Percentiles rank a stretch among this genome's conserved stretches.
Evolutionary conservation across 2,329 filamentous ascomycete species (phyloP).

Genomic region (Penicillium palitans): DNA sequence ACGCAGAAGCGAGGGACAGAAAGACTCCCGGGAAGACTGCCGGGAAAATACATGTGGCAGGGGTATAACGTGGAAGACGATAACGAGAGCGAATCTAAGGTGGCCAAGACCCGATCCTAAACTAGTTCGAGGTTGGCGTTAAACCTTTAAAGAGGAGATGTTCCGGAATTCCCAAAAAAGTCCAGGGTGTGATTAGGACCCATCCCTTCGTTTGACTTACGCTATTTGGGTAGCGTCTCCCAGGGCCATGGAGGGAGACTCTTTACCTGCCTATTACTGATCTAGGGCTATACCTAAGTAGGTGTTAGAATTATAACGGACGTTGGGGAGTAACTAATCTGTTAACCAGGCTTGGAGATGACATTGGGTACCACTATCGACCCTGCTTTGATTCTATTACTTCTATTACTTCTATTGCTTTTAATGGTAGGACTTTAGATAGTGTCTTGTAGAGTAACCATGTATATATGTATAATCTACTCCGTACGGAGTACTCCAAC

Average conservation of each 20-base stretch:
- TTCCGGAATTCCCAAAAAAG: background rate
- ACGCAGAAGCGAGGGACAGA: background rate
- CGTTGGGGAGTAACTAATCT: background rate
- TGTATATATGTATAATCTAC: background rate
- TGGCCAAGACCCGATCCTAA: background rate
- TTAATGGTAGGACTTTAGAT: background rate
- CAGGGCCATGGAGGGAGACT: constrained; percentile 4
- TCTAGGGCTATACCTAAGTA: background rate
- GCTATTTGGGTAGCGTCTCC: constrained; percentile 8
- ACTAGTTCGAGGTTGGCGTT: constrained; percentile 13
- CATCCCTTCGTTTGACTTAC: constrained; percentile 3
- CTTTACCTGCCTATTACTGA: background rate
- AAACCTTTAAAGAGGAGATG: constrained; percentile 9
- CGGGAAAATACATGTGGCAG: background rate
- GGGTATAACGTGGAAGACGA: constrained; percentile 4
- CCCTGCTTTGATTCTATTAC: background rate
- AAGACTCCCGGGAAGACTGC: background rate
- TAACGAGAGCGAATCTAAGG: background rate
- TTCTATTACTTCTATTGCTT: background rate
- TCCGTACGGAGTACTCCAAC: too few species aligned
- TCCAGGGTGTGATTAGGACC: background rate
- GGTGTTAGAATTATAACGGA: background rate
- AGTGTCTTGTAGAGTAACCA: too few species aligned
- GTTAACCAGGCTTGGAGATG: background rate
- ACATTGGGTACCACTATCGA: background rate